Percentiles rank a stretch among this genome's conserved stretches.
phyloP scores from a whole-genome alignment of 108 stramenopile species.

The Parmales sp. region DNA sequence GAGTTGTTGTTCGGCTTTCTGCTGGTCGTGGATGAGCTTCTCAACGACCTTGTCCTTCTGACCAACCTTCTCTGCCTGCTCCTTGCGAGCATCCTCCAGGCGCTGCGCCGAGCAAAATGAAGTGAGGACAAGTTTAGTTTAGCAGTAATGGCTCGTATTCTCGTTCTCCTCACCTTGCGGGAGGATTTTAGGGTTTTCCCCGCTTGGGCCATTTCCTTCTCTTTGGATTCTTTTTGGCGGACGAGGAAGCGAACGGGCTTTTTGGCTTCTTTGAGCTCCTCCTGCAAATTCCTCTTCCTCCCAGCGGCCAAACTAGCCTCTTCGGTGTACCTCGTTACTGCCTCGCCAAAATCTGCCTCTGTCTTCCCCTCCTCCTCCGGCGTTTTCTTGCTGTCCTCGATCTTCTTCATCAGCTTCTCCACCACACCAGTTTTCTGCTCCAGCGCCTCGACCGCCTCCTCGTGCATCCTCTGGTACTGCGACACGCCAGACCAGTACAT shows the following conservation, averaged over 20 bases:
- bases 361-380: conserved; percentile 30
- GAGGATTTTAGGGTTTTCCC: background rate
- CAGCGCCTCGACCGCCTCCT: conserved; percentile 23
- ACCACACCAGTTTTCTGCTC: conserved; percentile 11
- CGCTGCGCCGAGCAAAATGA: too few species aligned
- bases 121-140: too few species aligned
- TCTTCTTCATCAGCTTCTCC: conserved; percentile 36
- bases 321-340: conserved; percentile 39
- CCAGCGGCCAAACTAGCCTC: conserved; percentile 47
- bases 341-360: too few species aligned
- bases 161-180: background rate
- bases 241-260: conserved; percentile 21
- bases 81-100: too few species aligned
- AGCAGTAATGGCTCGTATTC: too few species aligned
- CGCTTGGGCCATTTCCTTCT: background rate
- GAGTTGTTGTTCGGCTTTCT: too few species aligned
- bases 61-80: too few species aligned
- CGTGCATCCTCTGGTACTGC: conserved; percentile 22
- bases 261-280: conserved; percentile 34
- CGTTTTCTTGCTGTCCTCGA: conserved; percentile 28
- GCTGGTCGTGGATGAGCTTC: background rate
- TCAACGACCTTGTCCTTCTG: background rate
- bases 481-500: conserved; percentile 45
- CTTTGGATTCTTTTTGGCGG: background rate
- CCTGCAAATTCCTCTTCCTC: conserved; percentile 41